Percentiles rank a stretch among this genome's conserved stretches.
Conservation (phyloP, 2,329 filamentous ascomycete genomes). For the Cladophialophora chaetospira region DNA sequence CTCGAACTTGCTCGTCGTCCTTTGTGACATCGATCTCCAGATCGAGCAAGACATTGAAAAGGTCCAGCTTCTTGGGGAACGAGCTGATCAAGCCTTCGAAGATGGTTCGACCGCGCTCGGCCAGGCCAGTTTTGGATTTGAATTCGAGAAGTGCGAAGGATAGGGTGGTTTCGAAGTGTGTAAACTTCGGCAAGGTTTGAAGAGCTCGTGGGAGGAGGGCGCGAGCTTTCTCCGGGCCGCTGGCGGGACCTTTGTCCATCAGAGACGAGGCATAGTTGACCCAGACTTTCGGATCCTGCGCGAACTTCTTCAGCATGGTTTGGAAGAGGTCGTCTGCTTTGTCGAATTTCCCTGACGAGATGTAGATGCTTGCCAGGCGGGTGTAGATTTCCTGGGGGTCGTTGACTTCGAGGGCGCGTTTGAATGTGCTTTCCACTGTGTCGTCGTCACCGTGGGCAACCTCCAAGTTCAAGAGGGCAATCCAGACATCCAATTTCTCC, state of each 20-base stretch:
- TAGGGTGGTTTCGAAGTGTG: slow-evolving; percentile 73
- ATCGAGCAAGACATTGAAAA: slow-evolving; percentile 91
- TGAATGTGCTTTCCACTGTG: slow-evolving; percentile 81
- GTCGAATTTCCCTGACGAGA: slow-evolving; percentile 81
- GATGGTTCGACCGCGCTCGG: slow-evolving; percentile 89
- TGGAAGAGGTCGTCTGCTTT: slow-evolving; percentile 89
- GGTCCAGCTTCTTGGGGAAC: slow-evolving; percentile 84
- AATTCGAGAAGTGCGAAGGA: slow-evolving; percentile 94
- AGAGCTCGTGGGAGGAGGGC: slow-evolving; percentile 79
- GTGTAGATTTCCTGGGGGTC: slow-evolving; percentile 88
- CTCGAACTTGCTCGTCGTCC: slow-evolving; percentile 66
- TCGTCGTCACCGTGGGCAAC: slow-evolving; percentile 85
- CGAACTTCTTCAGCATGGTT: slow-evolving; percentile 82
- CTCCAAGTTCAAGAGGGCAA: slow-evolving; percentile 90
- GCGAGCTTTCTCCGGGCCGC: slow-evolving; percentile 70
- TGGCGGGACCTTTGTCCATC: slow-evolving; percentile 63
- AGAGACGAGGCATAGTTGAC: slow-evolving; percentile 94
- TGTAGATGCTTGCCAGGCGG: slow-evolving; percentile 89
- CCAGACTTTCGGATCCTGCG: slow-evolving; percentile 78
- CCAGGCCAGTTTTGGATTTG: slow-evolving; percentile 75
- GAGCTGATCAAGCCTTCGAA: slow-evolving; percentile 84
- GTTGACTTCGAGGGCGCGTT: slow-evolving; percentile 90
- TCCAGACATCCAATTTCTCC: slow-evolving; percentile 95
- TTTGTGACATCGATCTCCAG: slow-evolving; percentile 73
- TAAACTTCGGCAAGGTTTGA: slow-evolving; percentile 72